Conservation (phyloP, 2,329 filamentous ascomycete species). For the Penicillium sp. region DNA sequence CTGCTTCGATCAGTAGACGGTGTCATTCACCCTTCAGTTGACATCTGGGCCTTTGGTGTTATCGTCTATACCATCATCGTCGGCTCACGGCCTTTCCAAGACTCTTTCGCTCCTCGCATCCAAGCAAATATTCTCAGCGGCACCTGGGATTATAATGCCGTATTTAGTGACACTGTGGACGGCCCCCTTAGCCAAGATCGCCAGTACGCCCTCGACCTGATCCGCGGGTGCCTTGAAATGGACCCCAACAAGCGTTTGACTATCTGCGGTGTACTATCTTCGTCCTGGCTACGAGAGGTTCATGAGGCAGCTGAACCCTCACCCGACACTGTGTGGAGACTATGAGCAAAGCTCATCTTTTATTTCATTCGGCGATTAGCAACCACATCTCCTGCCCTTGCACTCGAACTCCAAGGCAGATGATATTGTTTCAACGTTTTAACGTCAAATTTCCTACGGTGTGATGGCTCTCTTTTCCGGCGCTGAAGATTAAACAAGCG, state of each 20-base stretch:
- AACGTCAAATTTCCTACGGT: neutral
- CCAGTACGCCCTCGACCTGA: slow-evolving; percentile 56
- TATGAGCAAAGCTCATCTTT: slow-evolving; percentile 27
- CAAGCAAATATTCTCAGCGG: slow-evolving; percentile 60
- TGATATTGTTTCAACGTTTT: slow-evolving; percentile 10
- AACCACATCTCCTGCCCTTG: neutral
- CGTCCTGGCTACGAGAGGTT: slow-evolving; percentile 54
- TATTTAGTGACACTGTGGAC: slow-evolving; percentile 47
- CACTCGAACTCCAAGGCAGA: neutral
- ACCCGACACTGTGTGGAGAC: slow-evolving; percentile 37
- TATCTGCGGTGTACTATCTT: slow-evolving; percentile 56
- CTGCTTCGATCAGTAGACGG: slow-evolving; percentile 43
- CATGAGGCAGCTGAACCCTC: slow-evolving; percentile 32
- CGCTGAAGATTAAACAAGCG: slow-evolving; percentile 26
- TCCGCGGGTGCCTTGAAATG: slow-evolving; percentile 61
- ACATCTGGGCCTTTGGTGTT: slow-evolving; percentile 68
- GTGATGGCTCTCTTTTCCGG: slow-evolving; percentile 3
- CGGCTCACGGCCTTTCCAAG: slow-evolving; percentile 62
- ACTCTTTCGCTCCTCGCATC: slow-evolving; percentile 59
- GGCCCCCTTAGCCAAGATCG: slow-evolving; percentile 42
- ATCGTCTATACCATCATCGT: slow-evolving; percentile 62
- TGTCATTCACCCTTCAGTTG: slow-evolving; percentile 54
- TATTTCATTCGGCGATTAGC: neutral
- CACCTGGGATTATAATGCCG: slow-evolving; percentile 56
- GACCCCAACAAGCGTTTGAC: slow-evolving; percentile 57